A percentile compares a stretch with the other conserved stretches of the same genome.
Evolutionary conservation across 768 basidiomycete species (phyloP).

Genomic region (Dentipellis sp.): DNA sequence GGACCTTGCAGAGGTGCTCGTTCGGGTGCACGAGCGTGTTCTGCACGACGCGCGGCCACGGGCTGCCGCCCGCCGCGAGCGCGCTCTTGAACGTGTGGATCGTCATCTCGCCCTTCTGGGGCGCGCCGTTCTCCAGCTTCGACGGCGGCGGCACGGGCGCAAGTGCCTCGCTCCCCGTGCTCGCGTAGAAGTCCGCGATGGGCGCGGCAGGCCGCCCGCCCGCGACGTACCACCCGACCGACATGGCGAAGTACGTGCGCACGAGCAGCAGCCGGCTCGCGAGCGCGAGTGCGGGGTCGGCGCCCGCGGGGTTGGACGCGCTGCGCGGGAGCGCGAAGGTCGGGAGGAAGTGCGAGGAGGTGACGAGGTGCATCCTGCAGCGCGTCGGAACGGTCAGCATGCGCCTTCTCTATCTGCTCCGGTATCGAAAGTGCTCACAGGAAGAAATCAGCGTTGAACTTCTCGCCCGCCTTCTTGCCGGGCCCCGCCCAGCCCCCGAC

Average conservation of each 20-base stretch:
- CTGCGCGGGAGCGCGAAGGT: conserved; percentile 32
- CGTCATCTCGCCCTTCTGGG: not conserved
- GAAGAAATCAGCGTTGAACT: conserved; percentile 52
- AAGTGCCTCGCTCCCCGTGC: conserved; percentile 9
- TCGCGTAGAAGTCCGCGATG: conserved; percentile 38
- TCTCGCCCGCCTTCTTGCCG: conserved; percentile 14
- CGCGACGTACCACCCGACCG: conserved; percentile 45
- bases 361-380: conserved; percentile 55
- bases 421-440: conserved; percentile 37
- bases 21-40: conserved; percentile 47
- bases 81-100: not conserved
- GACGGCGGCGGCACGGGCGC: conserved; percentile 17
- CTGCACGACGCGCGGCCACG: conserved; percentile 51
- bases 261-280: conserved; percentile 42
- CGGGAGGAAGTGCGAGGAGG: conserved; percentile 53
- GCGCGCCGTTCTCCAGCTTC: conserved; percentile 20
- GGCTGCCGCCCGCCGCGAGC: conserved; percentile 11
- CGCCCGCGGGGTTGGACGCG: conserved; percentile 6
- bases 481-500: conserved; percentile 39
- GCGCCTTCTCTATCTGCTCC: too few relatives aligned
- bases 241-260: conserved; percentile 43
- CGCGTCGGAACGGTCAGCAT: conserved; percentile 26
- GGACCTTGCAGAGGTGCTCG: conserved; percentile 44
- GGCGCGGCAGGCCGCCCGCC: conserved; percentile 45
- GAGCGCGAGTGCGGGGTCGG: conserved; percentile 19